phyloP scores from a whole-genome alignment of 352 stramenopile species.

The Globisporangium carolinianum region DNA sequence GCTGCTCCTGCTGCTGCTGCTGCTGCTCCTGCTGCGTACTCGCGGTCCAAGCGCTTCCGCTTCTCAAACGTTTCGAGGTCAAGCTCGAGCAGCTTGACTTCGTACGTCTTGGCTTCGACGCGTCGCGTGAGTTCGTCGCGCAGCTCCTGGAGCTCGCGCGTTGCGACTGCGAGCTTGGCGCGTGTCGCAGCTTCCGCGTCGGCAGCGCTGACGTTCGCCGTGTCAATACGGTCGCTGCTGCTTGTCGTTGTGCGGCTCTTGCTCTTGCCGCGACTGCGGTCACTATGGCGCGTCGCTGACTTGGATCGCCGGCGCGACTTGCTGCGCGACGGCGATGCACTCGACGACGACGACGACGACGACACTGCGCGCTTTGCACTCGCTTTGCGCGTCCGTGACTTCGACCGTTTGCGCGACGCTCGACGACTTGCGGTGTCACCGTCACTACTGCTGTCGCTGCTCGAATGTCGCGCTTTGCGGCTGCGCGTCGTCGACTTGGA shows the following conservation, averaged over 20 bases:
- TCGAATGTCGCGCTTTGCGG: conserved; percentile 10
- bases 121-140: conserved; percentile 29
- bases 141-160: conserved; percentile 36
- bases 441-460: background rate
- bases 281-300: conserved; percentile 3
- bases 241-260: conserved; percentile 7
- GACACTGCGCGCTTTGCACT: conserved; percentile 15
- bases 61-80: conserved; percentile 53
- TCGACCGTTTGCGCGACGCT: conserved; percentile 5
- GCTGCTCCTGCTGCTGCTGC: no score
- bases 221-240: conserved; percentile 26
- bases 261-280: conserved; percentile 16
- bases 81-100: conserved; percentile 62
- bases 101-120: conserved; percentile 46
- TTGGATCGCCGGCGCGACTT: conserved; percentile 3
- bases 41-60: conserved; percentile 33
- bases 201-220: conserved; percentile 24
- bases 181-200: conserved; percentile 13
- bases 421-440: background rate
- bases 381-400: conserved; percentile 10
- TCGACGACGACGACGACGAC: conserved; percentile 3
- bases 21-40: conserved; percentile 13
- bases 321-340: background rate
- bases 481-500: conserved; percentile 32
- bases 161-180: conserved; percentile 32